Conservation (phyloP, 1,284 basidiomycete genomes). For the Ganoderma boninense region DNA sequence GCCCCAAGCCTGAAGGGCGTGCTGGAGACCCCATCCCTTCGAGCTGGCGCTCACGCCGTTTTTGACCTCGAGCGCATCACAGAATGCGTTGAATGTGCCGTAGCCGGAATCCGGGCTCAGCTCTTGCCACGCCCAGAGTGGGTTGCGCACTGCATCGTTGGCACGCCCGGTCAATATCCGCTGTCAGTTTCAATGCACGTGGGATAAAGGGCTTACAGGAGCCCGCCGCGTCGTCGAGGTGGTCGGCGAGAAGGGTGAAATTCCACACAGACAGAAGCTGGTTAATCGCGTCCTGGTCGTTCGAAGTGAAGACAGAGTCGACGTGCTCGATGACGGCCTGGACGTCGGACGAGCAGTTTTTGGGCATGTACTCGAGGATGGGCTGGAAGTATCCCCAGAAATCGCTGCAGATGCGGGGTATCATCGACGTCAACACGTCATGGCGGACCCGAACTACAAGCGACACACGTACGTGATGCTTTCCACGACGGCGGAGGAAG, state of each 20-base stretch:
- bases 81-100: conserved; percentile 68
- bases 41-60: conserved; percentile 62
- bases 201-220: conserved; percentile 49
- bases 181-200: neutral
- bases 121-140: conserved; percentile 62
- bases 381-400: conserved; percentile 80
- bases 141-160: conserved; percentile 56
- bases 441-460: neutral
- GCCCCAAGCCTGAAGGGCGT: conserved; percentile 71
- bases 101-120: conserved; percentile 55
- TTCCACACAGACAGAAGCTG: conserved; percentile 66
- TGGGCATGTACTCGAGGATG: conserved; percentile 71
- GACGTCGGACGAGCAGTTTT: conserved; percentile 78
- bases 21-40: conserved; percentile 68
- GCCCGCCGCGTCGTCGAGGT: conserved; percentile 73
- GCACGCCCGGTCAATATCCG: neutral
- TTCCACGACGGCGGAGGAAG: conserved; percentile 77
- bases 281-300: conserved; percentile 54
- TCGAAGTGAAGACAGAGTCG: conserved; percentile 60
- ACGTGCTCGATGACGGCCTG: conserved; percentile 70
- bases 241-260: conserved; percentile 56
- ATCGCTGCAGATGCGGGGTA: conserved; percentile 39
- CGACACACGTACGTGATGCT: conserved; percentile 58
- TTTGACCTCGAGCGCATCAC: conserved; percentile 77
- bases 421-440: neutral